Conservation (phyloP, 371 early-diverging fungal genomes). For the Mucor sp. region DNA sequence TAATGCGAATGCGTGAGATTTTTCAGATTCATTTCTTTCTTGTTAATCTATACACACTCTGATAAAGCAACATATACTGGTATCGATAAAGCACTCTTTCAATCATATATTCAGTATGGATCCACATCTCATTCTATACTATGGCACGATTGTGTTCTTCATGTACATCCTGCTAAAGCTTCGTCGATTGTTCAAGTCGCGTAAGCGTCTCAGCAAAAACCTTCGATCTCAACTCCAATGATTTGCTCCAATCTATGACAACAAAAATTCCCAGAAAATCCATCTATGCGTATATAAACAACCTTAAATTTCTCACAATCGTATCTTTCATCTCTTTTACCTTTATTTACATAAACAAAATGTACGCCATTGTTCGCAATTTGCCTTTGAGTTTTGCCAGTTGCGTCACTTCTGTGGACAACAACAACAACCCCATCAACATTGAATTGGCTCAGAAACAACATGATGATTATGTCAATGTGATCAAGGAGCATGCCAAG, state of each 20-base stretch:
- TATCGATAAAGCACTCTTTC: not conserved
- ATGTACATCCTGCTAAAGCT: slow-evolving; percentile 11
- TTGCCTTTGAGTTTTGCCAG: slow-evolving; percentile 22
- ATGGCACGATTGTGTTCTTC: slow-evolving; percentile 11
- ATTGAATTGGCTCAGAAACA: slow-evolving; percentile 25
- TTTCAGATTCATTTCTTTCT: not conserved
- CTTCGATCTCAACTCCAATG: slow-evolving; percentile 17
- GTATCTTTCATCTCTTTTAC: not conserved
- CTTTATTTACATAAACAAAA: not conserved
- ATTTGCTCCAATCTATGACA: not conserved
- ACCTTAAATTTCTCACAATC: not conserved
- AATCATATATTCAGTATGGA: slow-evolving; percentile 3
- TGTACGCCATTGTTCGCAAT: slow-evolving; percentile 29
- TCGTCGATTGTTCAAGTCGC: slow-evolving; percentile 13
- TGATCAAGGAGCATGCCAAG: slow-evolving; percentile 20
- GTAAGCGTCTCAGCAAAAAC: slow-evolving; percentile 14
- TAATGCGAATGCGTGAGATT: not conserved
- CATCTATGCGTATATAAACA: not conserved
- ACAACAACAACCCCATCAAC: slow-evolving; percentile 19
- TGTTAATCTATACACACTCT: not conserved
- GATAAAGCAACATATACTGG: not conserved
- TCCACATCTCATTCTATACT: not conserved
- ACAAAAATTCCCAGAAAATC: not conserved
- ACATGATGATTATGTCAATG: slow-evolving; percentile 28
- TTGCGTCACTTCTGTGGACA: slow-evolving; percentile 28